Percentiles rank a stretch among this genome's conserved stretches.
phyloP scores from a whole-genome alignment of 202 grass and related monocot genomes.

The Carex arenaria region DNA sequence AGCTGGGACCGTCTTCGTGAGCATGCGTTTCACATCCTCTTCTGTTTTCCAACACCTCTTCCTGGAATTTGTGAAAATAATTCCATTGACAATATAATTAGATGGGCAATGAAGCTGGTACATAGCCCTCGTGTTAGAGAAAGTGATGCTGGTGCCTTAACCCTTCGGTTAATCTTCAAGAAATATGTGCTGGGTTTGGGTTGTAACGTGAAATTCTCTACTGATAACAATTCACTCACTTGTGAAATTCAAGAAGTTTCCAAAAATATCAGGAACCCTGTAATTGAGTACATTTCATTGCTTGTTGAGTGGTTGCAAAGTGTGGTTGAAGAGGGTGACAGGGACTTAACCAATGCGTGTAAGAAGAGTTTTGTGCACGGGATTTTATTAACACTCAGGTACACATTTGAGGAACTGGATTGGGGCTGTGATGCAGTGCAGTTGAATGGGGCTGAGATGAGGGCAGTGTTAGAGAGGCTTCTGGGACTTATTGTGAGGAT shows the following conservation, averaged over 20 bases:
- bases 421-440: constrained; percentile 68
- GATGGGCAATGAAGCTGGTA: constrained; percentile 82
- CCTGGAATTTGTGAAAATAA: constrained; percentile 75
- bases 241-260: constrained; percentile 40
- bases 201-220: constrained; percentile 55
- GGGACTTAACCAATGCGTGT: constrained; percentile 81
- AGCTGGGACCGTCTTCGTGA: constrained; percentile 92
- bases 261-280: constrained; percentile 36
- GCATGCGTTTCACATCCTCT: constrained; percentile 80
- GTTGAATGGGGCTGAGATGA: constrained; percentile 55
- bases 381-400: constrained; percentile 81
- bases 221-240: constrained; percentile 43
- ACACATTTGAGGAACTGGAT: constrained; percentile 95
- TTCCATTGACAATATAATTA: constrained; percentile 66
- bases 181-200: constrained; percentile 95
- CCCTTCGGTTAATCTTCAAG: constrained; percentile 85
- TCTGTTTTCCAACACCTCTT: constrained; percentile 90
- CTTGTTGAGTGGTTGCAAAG: constrained; percentile 70
- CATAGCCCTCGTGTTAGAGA: constrained; percentile 88
- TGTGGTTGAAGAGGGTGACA: constrained; percentile 82
- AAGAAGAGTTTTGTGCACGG: constrained; percentile 94
- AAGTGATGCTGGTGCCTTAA: constrained; percentile 97
- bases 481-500: constrained; percentile 83
- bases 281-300: constrained; percentile 65
- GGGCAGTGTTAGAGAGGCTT: constrained; percentile 67